Evolutionary conservation across 2,329 filamentous ascomycete species (phyloP).

Genomic region (Fusarium sp.): DNA sequence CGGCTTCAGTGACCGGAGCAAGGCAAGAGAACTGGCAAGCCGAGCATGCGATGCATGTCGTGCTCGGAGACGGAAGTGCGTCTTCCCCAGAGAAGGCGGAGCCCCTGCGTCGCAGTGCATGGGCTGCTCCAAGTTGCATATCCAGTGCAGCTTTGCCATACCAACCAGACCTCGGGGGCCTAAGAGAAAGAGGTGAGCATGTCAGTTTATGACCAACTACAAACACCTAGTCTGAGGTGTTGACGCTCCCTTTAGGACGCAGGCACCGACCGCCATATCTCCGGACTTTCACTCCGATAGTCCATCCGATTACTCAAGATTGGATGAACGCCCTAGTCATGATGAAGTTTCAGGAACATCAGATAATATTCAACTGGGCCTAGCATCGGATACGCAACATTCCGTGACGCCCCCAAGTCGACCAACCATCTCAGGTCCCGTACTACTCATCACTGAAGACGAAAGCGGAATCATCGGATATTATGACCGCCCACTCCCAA

Average conservation of each 20-base stretch:
- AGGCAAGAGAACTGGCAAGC: slow-evolving; percentile 33
- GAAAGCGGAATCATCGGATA: not conserved
- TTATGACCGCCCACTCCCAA: slow-evolving; percentile 22
- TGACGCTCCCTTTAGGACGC: not conserved
- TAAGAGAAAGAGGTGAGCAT: slow-evolving; percentile 26
- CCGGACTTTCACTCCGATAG: not conserved
- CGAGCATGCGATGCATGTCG: slow-evolving; percentile 47
- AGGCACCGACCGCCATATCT: not conserved
- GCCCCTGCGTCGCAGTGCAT: not conserved
- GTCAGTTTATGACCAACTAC: no score
- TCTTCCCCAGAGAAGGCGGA: slow-evolving; percentile 16
- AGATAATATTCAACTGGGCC: not conserved
- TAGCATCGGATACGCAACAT: not conserved
- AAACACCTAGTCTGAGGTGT: not conserved
- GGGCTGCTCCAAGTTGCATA: slow-evolving; percentile 4
- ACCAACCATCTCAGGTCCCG: not conserved
- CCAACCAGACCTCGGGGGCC: slow-evolving; percentile 46
- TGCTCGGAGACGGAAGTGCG: slow-evolving; percentile 44
- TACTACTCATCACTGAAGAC: not conserved
- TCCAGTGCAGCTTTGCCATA: slow-evolving; percentile 32
- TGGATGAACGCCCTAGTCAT: not conserved
- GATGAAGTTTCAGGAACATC: not conserved
- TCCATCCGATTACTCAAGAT: not conserved
- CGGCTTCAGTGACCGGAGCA: not conserved
- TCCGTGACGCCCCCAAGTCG: not conserved